Conservation (phyloP, 306 rosid species). For the Lupinus albus region DNA sequence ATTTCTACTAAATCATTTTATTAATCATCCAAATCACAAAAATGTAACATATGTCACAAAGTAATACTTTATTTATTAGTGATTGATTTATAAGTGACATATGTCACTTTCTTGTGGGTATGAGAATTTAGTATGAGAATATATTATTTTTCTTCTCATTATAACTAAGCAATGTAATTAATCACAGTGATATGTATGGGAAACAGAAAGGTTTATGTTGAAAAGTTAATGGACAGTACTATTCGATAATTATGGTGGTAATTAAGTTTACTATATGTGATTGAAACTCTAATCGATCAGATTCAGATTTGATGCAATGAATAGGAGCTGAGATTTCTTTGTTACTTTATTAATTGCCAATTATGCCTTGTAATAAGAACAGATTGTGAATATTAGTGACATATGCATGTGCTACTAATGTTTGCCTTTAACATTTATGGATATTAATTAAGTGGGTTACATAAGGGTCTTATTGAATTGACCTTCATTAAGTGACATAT, state of each 20-base stretch:
- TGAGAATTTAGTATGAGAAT: no score
- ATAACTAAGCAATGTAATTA: no score
- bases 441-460: conserved; percentile 41
- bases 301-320: conserved; percentile 34
- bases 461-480: conserved; percentile 47
- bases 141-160: no score
- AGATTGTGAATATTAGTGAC: conserved; percentile 25
- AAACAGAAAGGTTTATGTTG: not conserved
- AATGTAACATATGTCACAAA: no score
- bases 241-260: conserved; percentile 8
- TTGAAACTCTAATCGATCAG: conserved; percentile 5
- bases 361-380: conserved; percentile 35
- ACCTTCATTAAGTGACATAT: conserved; percentile 32
- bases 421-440: conserved; percentile 44
- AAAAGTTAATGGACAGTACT: not conserved
- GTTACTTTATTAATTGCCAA: conserved; percentile 24
- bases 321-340: conserved; percentile 6
- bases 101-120: no score
- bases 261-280: conserved; percentile 20
- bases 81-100: no score
- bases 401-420: conserved; percentile 51
- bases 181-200: not conserved
- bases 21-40: no score
- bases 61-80: no score
- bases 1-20: no score